phyloP scores from a whole-genome alignment of 2,329 filamentous ascomycete genomes.

The Calonectria honghensis region DNA sequence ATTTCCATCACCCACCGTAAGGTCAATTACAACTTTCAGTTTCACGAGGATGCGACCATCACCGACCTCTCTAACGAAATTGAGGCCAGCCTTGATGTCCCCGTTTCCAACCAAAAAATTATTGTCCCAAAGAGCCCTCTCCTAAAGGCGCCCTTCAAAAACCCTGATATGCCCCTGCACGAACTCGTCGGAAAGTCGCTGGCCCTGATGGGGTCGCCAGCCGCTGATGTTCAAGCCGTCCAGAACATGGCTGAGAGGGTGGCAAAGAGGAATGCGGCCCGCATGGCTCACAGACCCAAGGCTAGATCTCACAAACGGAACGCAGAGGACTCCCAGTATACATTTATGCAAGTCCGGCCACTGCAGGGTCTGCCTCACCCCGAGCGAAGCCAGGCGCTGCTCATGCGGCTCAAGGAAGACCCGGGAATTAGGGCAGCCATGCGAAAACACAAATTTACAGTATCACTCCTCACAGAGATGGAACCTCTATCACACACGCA shows the following conservation, averaged over 20 bases:
- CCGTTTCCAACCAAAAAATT: constrained; percentile 79
- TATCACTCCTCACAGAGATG: constrained; percentile 95
- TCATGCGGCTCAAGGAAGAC: constrained; percentile 86
- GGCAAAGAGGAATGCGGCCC: constrained; percentile 67
- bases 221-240: constrained; percentile 75
- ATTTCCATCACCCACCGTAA: constrained; percentile 70
- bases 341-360: constrained; percentile 85
- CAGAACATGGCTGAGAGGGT: constrained; percentile 69
- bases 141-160: constrained; percentile 78
- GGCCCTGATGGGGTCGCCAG: constrained; percentile 78
- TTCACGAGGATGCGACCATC: constrained; percentile 68
- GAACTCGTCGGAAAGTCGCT: constrained; percentile 75
- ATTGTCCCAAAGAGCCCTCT: constrained; percentile 79
- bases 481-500: constrained; percentile 88
- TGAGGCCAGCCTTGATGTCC: constrained; percentile 74
- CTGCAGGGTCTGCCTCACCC: constrained; percentile 86
- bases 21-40: constrained; percentile 64
- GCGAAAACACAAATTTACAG: constrained; percentile 88
- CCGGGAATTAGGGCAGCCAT: constrained; percentile 90
- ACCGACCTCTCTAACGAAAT: constrained; percentile 77
- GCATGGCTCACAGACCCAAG: constrained; percentile 58
- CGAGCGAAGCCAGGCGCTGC: constrained; percentile 80
- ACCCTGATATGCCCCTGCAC: constrained; percentile 70
- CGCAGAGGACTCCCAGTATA: constrained; percentile 81
- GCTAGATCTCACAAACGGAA: constrained; percentile 47